These are phyloP conservation scores for Oleoguttula mirabilis DNA, from an alignment of 495 filamentous ascomycete species.

Conservation along the genomic window DNA sequence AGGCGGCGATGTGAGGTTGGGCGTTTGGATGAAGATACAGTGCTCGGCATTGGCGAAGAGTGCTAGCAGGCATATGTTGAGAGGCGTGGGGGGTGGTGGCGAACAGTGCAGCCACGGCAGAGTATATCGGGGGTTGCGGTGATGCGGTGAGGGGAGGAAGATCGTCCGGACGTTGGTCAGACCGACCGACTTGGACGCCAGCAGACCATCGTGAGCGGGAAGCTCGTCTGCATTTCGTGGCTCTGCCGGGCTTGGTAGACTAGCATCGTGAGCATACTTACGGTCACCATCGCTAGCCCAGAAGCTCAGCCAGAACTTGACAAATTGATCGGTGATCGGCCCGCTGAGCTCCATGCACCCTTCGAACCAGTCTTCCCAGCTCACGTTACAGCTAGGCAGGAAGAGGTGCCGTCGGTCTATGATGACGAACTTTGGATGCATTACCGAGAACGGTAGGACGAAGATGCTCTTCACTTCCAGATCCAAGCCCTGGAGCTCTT, in stretches of 20 bases:
- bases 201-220: background rate
- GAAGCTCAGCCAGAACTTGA: conserved; percentile 46
- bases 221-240: background rate
- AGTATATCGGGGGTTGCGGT: conserved; percentile 44
- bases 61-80: conserved; percentile 49
- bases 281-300: conserved; percentile 32
- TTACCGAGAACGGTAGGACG: conserved; percentile 58
- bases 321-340: conserved; percentile 38
- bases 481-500: conserved; percentile 45
- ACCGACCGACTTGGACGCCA: background rate
- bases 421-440: conserved; percentile 67
- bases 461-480: conserved; percentile 58
- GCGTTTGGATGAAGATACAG: conserved; percentile 54
- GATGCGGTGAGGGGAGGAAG: conserved; percentile 58
- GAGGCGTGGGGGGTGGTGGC: conserved; percentile 48
- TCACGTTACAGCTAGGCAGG: conserved; percentile 62
- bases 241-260: background rate
- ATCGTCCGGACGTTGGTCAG: background rate
- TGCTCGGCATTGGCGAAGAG: conserved; percentile 39
- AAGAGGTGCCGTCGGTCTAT: conserved; percentile 49
- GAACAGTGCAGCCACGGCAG: conserved; percentile 35
- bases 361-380: conserved; percentile 67
- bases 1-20: conserved; percentile 52
- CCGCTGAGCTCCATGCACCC: conserved; percentile 51
- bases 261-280: too few species aligned